A percentile compares a stretch with the other conserved stretches of the same genome.
Conservation (phyloP, 1,284 basidiomycete species). For the Cerrena zonata region DNA sequence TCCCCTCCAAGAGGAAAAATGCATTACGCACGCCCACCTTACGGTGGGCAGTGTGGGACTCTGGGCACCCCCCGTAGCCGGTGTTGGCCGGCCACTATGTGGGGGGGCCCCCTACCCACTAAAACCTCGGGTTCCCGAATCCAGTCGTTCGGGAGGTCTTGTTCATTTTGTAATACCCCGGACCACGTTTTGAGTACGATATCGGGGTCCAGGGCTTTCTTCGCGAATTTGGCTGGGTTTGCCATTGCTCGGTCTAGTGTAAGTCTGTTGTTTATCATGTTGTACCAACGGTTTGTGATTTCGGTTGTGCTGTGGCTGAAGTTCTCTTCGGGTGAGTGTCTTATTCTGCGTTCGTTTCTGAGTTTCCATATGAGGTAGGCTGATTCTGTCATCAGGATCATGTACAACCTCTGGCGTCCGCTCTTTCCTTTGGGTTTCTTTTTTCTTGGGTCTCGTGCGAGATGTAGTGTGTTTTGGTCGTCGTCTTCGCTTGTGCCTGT, state of each 20-base stretch:
- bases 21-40: not conserved
- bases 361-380: slow-evolving; percentile 27
- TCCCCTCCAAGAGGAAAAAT: too few relatives aligned
- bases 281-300: not conserved
- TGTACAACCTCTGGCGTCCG: slow-evolving; percentile 17
- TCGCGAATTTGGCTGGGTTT: not conserved
- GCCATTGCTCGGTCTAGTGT: not conserved
- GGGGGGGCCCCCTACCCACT: too few relatives aligned
- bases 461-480: too few relatives aligned
- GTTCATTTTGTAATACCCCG: not conserved
- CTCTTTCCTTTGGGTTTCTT: too few relatives aligned
- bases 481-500: not conserved
- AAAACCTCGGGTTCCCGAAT: not conserved
- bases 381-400: slow-evolving; percentile 24
- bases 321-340: not conserved
- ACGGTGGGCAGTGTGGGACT: not conserved
- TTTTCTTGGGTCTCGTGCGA: too few relatives aligned
- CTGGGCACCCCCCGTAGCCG: not conserved
- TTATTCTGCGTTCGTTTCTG: too few relatives aligned
- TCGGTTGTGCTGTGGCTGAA: not conserved
- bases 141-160: slow-evolving; percentile 1
- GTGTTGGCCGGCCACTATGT: not conserved
- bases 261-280: slow-evolving; percentile 8
- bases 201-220: not conserved
- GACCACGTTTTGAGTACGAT: slow-evolving; percentile 6